phyloP scores from a whole-genome alignment of 1,284 basidiomycete species.

The Macrocybe sp. region DNA sequence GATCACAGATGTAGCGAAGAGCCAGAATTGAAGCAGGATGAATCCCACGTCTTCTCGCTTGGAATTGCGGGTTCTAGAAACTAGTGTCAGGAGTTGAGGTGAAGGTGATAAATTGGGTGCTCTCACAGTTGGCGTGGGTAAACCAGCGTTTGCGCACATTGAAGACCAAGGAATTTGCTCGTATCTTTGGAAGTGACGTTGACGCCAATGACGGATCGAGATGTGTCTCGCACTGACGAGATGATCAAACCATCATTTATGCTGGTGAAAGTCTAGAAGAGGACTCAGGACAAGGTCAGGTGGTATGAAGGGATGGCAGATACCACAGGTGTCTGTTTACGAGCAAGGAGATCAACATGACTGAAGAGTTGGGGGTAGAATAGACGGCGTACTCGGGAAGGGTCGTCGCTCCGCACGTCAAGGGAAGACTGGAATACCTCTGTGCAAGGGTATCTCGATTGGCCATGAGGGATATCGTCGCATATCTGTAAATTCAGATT shows the following conservation, averaged over 20 bases:
- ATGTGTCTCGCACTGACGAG: too few relatives aligned
- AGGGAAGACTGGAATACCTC: slow-evolving; percentile 27
- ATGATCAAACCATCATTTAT: neutral
- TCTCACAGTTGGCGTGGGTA: slow-evolving; percentile 40
- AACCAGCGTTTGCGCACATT: slow-evolving; percentile 38
- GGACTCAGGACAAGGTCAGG: too few relatives aligned
- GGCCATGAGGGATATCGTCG: slow-evolving; percentile 35
- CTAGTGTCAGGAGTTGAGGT: neutral
- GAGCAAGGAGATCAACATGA: neutral
- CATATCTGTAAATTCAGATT: slow-evolving; percentile 39
- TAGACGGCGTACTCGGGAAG: too few relatives aligned
- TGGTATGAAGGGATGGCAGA: too few relatives aligned
- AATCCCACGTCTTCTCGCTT: slow-evolving; percentile 48
- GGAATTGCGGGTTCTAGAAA: slow-evolving; percentile 37
- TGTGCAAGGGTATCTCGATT: slow-evolving; percentile 22
- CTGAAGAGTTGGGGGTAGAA: neutral
- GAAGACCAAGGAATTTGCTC: slow-evolving; percentile 24
- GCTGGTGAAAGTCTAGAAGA: neutral
- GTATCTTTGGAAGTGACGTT: slow-evolving; percentile 11
- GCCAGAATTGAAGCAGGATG: slow-evolving; percentile 52
- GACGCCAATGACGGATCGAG: slow-evolving; percentile 9
- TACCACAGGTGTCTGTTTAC: too few relatives aligned
- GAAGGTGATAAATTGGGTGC: neutral
- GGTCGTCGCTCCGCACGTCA: slow-evolving; percentile 10
- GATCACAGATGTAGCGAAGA: slow-evolving; percentile 48